A percentile compares a stretch with the other conserved stretches of the same genome.
Evolutionary conservation across 345 rosid genomes (phyloP).

Genomic region (Stellera chamaejasme): DNA sequence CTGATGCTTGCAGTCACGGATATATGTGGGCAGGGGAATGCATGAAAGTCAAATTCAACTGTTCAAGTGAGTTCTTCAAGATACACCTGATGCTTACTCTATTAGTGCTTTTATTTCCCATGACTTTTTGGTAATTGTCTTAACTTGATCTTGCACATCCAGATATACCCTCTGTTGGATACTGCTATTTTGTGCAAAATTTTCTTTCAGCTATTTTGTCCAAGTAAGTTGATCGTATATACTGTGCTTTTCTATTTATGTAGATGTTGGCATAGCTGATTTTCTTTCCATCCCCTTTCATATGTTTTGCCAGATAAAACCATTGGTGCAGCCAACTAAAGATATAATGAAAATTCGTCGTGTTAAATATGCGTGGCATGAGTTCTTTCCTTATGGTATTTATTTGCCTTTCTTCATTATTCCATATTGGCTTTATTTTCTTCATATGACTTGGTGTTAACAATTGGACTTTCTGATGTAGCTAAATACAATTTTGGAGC

Average conservation of each 20-base stretch:
- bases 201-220: slow-evolving; percentile 68
- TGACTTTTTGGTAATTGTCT: slow-evolving; percentile 5
- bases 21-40: slow-evolving; percentile 95
- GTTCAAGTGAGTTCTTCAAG: slow-evolving; percentile 54
- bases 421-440: slow-evolving; percentile 8
- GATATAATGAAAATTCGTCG: slow-evolving; percentile 65
- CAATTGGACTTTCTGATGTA: slow-evolving; percentile 23
- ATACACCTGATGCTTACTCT: neutral
- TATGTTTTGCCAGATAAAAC: slow-evolving; percentile 48
- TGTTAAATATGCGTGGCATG: slow-evolving; percentile 81
- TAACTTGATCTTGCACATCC: slow-evolving; percentile 17
- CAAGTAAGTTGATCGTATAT: slow-evolving; percentile 42
- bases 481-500: slow-evolving; percentile 73
- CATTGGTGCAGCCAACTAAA: slow-evolving; percentile 85
- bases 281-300: slow-evolving; percentile 6
- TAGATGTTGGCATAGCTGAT: neutral
- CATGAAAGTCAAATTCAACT: slow-evolving; percentile 94
- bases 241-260: neutral
- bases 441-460: slow-evolving; percentile 8
- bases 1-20: slow-evolving; percentile 66
- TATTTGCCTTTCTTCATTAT: slow-evolving; percentile 1
- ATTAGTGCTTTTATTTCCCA: slow-evolving; percentile 1
- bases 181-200: slow-evolving; percentile 61
- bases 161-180: slow-evolving; percentile 94
- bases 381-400: slow-evolving; percentile 76